These are phyloP conservation scores for Evernia prunastri DNA, from an alignment of 495 filamentous ascomycete genomes.

Conservation along the genomic window DNA sequence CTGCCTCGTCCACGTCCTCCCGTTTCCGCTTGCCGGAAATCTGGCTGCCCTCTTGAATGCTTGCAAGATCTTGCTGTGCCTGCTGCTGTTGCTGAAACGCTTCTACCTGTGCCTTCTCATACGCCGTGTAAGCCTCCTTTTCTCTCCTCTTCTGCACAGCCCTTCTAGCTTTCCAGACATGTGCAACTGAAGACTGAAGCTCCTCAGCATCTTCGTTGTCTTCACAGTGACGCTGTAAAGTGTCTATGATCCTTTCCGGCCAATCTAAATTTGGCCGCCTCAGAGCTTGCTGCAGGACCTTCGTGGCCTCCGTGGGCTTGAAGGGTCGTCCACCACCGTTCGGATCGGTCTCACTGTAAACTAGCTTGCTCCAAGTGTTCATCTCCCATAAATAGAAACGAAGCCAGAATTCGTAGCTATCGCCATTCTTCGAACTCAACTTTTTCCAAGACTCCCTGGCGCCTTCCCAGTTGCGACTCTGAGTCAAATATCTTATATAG, in stretches of 20 bases:
- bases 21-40: conserved; percentile 59
- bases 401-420: conserved; percentile 88
- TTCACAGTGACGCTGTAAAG: conserved; percentile 77
- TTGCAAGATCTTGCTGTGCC: conserved; percentile 30
- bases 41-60: conserved; percentile 30
- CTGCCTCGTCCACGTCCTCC: conserved; percentile 47
- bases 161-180: conserved; percentile 58
- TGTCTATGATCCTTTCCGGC: conserved; percentile 83
- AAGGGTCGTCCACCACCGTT: conserved; percentile 28
- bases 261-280: conserved; percentile 68
- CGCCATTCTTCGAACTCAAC: conserved; percentile 58
- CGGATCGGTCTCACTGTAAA: conserved; percentile 36
- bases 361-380: conserved; percentile 56
- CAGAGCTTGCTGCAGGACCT: conserved; percentile 67
- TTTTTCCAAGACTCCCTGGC: conserved; percentile 70
- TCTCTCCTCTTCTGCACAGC: conserved; percentile 58
- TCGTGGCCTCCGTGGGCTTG: conserved; percentile 45
- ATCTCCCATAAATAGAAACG: conserved; percentile 89
- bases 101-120: conserved; percentile 41
- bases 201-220: conserved; percentile 73
- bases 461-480: conserved; percentile 59
- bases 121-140: conserved; percentile 54
- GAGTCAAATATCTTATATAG: conserved; percentile 80
- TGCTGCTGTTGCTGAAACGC: conserved; percentile 33
- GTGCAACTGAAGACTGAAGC: conserved; percentile 61